A percentile compares a stretch with the other conserved stretches of the same genome.
Evolutionary conservation across 1,139 yeast genomes (phyloP).

Genomic region (Yarrowia galli): DNA sequence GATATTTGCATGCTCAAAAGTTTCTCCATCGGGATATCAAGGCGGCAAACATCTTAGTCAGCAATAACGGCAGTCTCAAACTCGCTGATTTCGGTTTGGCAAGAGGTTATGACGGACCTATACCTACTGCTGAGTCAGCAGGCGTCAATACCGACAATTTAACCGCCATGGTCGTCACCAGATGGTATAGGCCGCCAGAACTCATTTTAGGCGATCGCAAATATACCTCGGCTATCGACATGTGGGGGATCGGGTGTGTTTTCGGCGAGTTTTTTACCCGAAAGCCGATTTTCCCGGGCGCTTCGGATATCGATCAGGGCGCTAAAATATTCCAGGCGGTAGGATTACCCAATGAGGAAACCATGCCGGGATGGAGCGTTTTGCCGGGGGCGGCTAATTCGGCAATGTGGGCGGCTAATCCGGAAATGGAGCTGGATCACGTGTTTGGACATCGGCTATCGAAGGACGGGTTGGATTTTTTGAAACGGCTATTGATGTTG

Average conservation of each 20-base stretch:
- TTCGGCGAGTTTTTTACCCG: slow-evolving; percentile 87
- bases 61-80: slow-evolving; percentile 75
- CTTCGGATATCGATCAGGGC: slow-evolving; percentile 90
- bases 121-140: slow-evolving; percentile 72
- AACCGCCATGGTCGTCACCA: slow-evolving; percentile 90
- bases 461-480: slow-evolving; percentile 68
- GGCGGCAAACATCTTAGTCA: slow-evolving; percentile 89
- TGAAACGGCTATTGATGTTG: slow-evolving; percentile 63
- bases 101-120: slow-evolving; percentile 73
- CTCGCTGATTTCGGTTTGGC: slow-evolving; percentile 96
- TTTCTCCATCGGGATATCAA: slow-evolving; percentile 91
- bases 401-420: no score
- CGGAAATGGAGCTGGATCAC: slow-evolving; percentile 27
- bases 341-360: slow-evolving; percentile 75
- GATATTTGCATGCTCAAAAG: slow-evolving; percentile 72
- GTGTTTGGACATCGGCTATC: slow-evolving; percentile 52
- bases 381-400: slow-evolving; percentile 79
- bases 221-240: slow-evolving; percentile 92
- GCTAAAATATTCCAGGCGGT: slow-evolving; percentile 77
- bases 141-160: slow-evolving; percentile 63
- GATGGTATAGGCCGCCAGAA: slow-evolving; percentile 99
- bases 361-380: slow-evolving; percentile 69
- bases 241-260: slow-evolving; percentile 98
- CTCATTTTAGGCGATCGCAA: slow-evolving; percentile 80
- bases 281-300: slow-evolving; percentile 85